phyloP scores from a whole-genome alignment of 306 rosid genomes.

The Macrotyloma uniflorum region DNA sequence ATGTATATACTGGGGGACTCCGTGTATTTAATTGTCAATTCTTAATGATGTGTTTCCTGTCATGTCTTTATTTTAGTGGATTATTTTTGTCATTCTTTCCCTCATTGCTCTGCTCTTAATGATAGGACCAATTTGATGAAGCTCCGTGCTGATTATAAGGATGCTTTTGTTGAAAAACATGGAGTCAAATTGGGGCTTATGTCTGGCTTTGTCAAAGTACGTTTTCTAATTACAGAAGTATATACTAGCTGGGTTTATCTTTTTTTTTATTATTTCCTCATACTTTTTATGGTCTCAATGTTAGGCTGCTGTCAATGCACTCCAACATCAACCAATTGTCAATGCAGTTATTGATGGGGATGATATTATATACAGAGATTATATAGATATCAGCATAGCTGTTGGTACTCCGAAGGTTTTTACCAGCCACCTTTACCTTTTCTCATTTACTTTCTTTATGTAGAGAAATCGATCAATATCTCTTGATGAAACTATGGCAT shows the following conservation, averaged over 20 bases:
- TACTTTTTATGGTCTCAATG: constrained; percentile 18
- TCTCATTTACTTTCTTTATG: constrained; percentile 14
- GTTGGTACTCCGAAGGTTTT: constrained; percentile 84
- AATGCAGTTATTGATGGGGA: constrained; percentile 94
- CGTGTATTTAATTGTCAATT: constrained; percentile 16
- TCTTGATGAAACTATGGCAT: constrained; percentile 9
- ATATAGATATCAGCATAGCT: constrained; percentile 79
- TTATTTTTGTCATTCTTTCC: constrained; percentile 24
- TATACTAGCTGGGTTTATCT: constrained; percentile 6
- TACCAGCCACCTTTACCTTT: constrained; percentile 21
- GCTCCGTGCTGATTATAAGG: constrained; percentile 89
- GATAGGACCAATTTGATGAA: constrained; percentile 87
- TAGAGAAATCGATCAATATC: not conserved
- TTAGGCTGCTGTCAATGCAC: constrained; percentile 87
- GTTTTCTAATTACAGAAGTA: constrained; percentile 30
- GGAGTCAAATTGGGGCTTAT: constrained; percentile 88
- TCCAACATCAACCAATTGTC: constrained; percentile 76
- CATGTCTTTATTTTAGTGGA: not conserved
- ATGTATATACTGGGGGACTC: not conserved
- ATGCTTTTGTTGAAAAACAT: constrained; percentile 83
- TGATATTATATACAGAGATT: constrained; percentile 81
- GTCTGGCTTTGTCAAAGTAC: constrained; percentile 84
- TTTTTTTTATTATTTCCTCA: constrained; percentile 22
- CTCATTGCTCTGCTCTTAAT: constrained; percentile 46
- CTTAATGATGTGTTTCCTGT: constrained; percentile 3